Evolutionary conservation across 208 protist species (phyloP), one percentile per base, ranked within the genome.

Genomic region (Crithidia acanthocephali): DNA sequence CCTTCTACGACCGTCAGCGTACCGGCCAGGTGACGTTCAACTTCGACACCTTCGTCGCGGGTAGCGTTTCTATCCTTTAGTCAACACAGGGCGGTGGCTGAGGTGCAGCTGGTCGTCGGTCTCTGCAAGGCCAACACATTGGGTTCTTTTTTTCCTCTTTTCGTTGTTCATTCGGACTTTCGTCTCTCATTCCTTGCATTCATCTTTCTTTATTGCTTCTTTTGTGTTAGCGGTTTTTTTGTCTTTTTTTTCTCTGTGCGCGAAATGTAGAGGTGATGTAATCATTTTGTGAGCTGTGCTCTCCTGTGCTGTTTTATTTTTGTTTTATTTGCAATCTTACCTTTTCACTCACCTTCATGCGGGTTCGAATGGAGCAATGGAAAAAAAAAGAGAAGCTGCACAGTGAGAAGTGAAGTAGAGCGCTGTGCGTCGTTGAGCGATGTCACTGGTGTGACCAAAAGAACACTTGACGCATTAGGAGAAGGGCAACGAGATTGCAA

Each of bases 21-120:
- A 87, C 73, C 13, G 86, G 85, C 6, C 83, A 85, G 74, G 87
- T 90, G 44, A 90, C 76, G 16, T 95, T 92, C 57, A 87, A 74
- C 44, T 95, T 95, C 58, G 78, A 93, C 68, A 76, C 82, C 8
- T 95, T 90, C 72, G 60, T 92, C 2, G 76, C 68, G 13, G 85
- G 83, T 25, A 74, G 76, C 22, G 64, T 93, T 10, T 84, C 81
- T 15, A 79, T 92, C 25, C 42, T 93, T 57, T 93, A 86, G 50
- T 13, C 35, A 40, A 40, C 11, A 40, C 35, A 40, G n/a, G n/a
- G n/a, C n/a, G n/a, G n/a, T n/a, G n/a, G n/a, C n/a, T n/a, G n/a
- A n/a, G n/a, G n/a, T n/a, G n/a, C n/a, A n/a, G n/a, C n/a, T n/a
- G n/a, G n/a, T n/a, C n/a, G n/a, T n/a, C n/a, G n/a, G n/a, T n/a